Evolutionary conservation across 169 alveolate species (phyloP), one percentile per base, ranked within the genome.

Genomic region (Cryptosporidium felis): DNA sequence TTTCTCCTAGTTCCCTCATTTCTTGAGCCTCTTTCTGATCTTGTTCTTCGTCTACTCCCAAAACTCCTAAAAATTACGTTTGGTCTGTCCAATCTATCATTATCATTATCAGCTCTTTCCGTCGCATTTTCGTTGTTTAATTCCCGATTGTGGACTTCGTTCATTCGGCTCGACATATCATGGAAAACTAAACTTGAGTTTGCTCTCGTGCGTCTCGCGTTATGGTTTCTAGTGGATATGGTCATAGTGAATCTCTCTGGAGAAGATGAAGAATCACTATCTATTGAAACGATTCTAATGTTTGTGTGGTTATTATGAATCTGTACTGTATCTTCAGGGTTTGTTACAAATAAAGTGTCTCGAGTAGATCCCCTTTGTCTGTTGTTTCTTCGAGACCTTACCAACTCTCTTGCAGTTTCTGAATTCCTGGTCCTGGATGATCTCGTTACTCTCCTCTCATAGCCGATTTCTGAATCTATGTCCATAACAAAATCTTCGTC

Each of bases 401-500:
- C n/a, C n/a, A n/a, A n/a, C n/a, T n/a, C n/a, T n/a, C n/a, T n/a
- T 26, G 18, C 10, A 30, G 42, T 8, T 66, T 14, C 49, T 9
- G 56, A 61, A 8, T 40, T 36, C 14, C 36, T 56, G 23, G 58
- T 5, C 59, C 5, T 47, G 1, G 80, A 62, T 23, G 60, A 42
- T 41, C 60, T 62, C 10, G 80, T 42, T 18, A 62, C 49, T 34
- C 80, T 56, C 26, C n/a, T 23, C 8, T 23, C 60, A 6, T 9
- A 4, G 23, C 14, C 44, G 1, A 42, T 28, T 42, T 26, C 59
- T n/a, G 51, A 42, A 0, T 26, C 58, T 16, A 66, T 3, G 5
- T 49, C 82, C 23, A 45, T 4, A 5, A 66, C 82, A 34, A 66
- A 49, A 30, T 46, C 82, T 1, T 66, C 42, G 30, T 66, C 82